phyloP scores from a whole-genome alignment of 306 rosid genomes.

The Cicer bijugum region DNA sequence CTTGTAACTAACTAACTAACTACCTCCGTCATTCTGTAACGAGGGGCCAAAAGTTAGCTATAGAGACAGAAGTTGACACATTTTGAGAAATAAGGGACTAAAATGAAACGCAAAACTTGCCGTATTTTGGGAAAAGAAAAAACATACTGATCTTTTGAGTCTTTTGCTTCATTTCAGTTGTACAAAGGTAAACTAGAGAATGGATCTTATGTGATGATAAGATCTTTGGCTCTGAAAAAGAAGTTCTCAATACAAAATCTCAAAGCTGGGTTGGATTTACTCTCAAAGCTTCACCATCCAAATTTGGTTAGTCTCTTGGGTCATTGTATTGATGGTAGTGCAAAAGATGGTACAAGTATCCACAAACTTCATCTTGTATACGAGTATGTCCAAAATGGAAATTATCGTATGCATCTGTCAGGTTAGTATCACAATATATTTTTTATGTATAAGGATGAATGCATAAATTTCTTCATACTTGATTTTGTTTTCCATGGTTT shows the following conservation, averaged over 20 bases:
- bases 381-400: constrained; percentile 70
- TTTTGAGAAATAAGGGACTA: too few relatives aligned
- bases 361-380: constrained; percentile 67
- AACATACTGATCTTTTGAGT: constrained; percentile 4
- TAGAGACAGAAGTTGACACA: too few relatives aligned
- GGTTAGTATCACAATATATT: constrained; percentile 51
- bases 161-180: constrained; percentile 57
- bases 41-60: not conserved
- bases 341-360: constrained; percentile 59
- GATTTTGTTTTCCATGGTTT: constrained; percentile 12
- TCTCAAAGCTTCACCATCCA: constrained; percentile 90
- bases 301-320: constrained; percentile 87
- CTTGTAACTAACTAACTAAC: not conserved
- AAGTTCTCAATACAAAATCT: constrained; percentile 70
- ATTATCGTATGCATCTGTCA: constrained; percentile 63
- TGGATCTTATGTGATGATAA: constrained; percentile 64
- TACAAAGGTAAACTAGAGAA: constrained; percentile 76
- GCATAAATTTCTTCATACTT: constrained; percentile 7
- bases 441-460: not conserved
- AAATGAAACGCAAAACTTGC: too few relatives aligned
- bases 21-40: not conserved
- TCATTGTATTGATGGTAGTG: constrained; percentile 66
- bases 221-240: constrained; percentile 60
- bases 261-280: constrained; percentile 70
- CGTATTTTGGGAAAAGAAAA: too few relatives aligned